phyloP scores from a whole-genome alignment of 495 filamentous ascomycete species.

The Aspergillus bridgeri region DNA sequence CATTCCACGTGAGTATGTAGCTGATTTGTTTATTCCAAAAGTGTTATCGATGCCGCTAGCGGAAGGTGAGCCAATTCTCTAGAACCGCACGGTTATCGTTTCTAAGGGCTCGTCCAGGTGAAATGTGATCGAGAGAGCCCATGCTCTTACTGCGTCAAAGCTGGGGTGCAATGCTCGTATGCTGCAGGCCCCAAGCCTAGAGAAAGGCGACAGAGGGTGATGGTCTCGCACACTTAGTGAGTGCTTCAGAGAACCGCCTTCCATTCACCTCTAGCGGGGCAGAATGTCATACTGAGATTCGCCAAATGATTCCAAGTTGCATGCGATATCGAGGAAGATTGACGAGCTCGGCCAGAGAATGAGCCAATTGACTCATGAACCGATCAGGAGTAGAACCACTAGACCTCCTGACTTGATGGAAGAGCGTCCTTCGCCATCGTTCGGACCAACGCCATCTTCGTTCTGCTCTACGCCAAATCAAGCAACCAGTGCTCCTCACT shows the following conservation, averaged over 20 bases:
- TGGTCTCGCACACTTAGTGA: conserved; percentile 14
- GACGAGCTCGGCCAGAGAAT: conserved; percentile 13
- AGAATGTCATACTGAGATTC: not conserved
- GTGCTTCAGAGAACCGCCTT: too few relatives aligned
- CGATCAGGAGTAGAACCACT: not conserved
- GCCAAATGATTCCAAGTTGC: conserved; percentile 4
- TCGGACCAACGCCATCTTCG: not conserved
- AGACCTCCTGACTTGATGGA: too few relatives aligned
- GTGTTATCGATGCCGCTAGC: conserved; percentile 13
- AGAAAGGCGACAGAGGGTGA: conserved; percentile 11
- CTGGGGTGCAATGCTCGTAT: conserved; percentile 8
- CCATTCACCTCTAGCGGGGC: not conserved
- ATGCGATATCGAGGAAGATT: conserved; percentile 10
- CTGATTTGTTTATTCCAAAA: conserved; percentile 1
- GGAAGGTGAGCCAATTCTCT: too few relatives aligned
- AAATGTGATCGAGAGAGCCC: conserved; percentile 10
- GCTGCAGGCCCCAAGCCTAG: conserved; percentile 1
- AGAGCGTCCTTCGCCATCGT: not conserved
- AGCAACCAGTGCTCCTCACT: not conserved
- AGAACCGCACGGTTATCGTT: too few relatives aligned
- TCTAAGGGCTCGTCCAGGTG: too few relatives aligned
- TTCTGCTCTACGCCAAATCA: not conserved
- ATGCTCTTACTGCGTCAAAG: conserved; percentile 13
- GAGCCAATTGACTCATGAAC: conserved; percentile 8
- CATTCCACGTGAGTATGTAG: not conserved